phyloP scores from a whole-genome alignment of 805 yeast genomes.

The Metschnikowia santaceciliae region DNA sequence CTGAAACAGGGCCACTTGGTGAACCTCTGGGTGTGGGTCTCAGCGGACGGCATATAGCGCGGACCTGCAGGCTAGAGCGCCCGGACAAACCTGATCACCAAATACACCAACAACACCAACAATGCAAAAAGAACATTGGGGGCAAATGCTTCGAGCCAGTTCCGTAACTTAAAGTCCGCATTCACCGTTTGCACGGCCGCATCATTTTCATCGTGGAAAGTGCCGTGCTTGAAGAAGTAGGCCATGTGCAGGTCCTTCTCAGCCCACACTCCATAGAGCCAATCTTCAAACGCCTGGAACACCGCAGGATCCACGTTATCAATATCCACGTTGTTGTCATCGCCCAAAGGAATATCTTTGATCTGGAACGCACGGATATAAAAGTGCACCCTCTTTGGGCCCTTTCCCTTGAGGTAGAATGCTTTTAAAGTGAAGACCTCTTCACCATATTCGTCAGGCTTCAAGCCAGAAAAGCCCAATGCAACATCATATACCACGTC shows the following conservation, averaged over 20 bases:
- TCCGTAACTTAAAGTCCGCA: constrained; percentile 16
- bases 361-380: constrained; percentile 58
- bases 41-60: neutral
- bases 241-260: constrained; percentile 74
- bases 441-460: constrained; percentile 66
- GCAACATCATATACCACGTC: constrained; percentile 76
- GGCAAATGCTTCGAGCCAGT: constrained; percentile 7
- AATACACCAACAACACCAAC: neutral
- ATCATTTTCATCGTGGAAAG: constrained; percentile 41
- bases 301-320: constrained; percentile 42
- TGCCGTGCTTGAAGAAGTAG: constrained; percentile 53
- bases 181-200: constrained; percentile 10
- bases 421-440: constrained; percentile 61
- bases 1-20: too few species aligned
- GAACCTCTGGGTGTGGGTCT: too few species aligned
- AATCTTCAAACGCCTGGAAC: constrained; percentile 54
- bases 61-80: neutral
- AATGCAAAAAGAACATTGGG: constrained; percentile 11
- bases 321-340: constrained; percentile 34
- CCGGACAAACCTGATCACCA: neutral
- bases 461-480: constrained; percentile 73
- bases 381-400: constrained; percentile 64
- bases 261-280: constrained; percentile 74
- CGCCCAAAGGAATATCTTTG: constrained; percentile 58
- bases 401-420: constrained; percentile 64